Percentiles rank a stretch among this genome's conserved stretches.
Evolutionary conservation across 2,329 filamentous ascomycete species (phyloP).

Genomic region (Macrophomina pseudophaseolina): DNA sequence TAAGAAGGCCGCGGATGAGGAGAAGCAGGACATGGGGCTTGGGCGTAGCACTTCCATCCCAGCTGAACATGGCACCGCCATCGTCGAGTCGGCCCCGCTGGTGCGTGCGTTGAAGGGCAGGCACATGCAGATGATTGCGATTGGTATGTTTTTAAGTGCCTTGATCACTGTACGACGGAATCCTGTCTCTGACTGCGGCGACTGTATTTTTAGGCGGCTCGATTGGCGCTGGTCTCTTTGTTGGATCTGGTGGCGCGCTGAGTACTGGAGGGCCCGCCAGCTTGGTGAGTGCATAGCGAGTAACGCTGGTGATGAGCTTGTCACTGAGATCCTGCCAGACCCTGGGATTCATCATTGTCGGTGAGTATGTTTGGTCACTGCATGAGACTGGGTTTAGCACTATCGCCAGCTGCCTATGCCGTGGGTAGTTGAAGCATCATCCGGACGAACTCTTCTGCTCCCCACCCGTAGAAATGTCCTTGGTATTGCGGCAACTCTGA

Average conservation of each 20-base stretch:
- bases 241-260: constrained; percentile 65
- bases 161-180: not conserved
- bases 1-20: not conserved
- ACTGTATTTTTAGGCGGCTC: constrained; percentile 54
- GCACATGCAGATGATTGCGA: constrained; percentile 68
- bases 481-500: no score
- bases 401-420: no score
- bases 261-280: constrained; percentile 43
- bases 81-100: constrained; percentile 8
- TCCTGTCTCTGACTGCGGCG: not conserved
- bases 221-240: constrained; percentile 75
- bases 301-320: constrained; percentile 20
- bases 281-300: constrained; percentile 28
- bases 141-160: constrained; percentile 35
- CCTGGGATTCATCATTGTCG: constrained; percentile 50
- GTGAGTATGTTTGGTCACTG: not conserved
- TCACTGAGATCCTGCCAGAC: constrained; percentile 45
- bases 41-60: not conserved
- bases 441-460: no score
- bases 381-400: no score
- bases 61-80: not conserved
- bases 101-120: constrained; percentile 57
- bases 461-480: no score
- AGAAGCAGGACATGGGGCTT: not conserved
- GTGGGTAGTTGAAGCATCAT: no score